Conservation (phyloP, 1,284 basidiomycete genomes). For the Trametes hirsuta region DNA sequence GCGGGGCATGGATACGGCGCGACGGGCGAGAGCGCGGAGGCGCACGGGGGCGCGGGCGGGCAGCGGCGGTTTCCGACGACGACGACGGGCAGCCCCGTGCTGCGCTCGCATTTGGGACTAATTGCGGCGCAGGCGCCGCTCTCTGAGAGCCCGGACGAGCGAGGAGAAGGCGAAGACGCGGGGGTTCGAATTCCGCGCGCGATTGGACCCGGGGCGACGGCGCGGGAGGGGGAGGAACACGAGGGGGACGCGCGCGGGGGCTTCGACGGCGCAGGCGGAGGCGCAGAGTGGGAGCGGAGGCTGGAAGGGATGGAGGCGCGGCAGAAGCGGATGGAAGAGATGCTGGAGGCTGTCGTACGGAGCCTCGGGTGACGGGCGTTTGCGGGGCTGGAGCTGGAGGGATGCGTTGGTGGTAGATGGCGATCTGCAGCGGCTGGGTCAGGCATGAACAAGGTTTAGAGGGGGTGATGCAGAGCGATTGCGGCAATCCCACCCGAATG, state of each 20-base stretch:
- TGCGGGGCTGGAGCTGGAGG: too few relatives aligned
- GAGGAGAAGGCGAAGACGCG: slow-evolving; percentile 40
- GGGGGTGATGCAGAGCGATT: too few relatives aligned
- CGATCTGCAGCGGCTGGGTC: too few relatives aligned
- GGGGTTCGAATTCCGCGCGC: slow-evolving; percentile 44
- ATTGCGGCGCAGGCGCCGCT: slow-evolving; percentile 28
- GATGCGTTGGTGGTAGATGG: too few relatives aligned
- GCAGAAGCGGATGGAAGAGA: slow-evolving; percentile 65
- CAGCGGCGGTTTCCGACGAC: slow-evolving; percentile 30
- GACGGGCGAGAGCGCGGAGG: neutral
- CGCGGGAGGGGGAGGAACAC: slow-evolving; percentile 45
- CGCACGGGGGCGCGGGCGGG: slow-evolving; percentile 4
- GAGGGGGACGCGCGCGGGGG: slow-evolving; percentile 34
- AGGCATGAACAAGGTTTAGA: too few relatives aligned
- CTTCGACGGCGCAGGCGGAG: too few relatives aligned
- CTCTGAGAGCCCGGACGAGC: slow-evolving; percentile 39
- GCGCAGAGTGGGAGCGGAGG: slow-evolving; percentile 42
- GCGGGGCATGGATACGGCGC: neutral
- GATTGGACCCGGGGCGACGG: slow-evolving; percentile 41
- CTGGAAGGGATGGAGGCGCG: slow-evolving; percentile 62
- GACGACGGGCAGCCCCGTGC: slow-evolving; percentile 22
- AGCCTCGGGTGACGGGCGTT: slow-evolving; percentile 8
- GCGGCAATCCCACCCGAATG: too few relatives aligned
- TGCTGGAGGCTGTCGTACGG: slow-evolving; percentile 46
- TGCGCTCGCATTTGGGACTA: slow-evolving; percentile 20